These are phyloP conservation scores for Coniochaeta sp. DNA, from an alignment of 2,329 filamentous ascomycete species.

Conservation along the genomic window DNA sequence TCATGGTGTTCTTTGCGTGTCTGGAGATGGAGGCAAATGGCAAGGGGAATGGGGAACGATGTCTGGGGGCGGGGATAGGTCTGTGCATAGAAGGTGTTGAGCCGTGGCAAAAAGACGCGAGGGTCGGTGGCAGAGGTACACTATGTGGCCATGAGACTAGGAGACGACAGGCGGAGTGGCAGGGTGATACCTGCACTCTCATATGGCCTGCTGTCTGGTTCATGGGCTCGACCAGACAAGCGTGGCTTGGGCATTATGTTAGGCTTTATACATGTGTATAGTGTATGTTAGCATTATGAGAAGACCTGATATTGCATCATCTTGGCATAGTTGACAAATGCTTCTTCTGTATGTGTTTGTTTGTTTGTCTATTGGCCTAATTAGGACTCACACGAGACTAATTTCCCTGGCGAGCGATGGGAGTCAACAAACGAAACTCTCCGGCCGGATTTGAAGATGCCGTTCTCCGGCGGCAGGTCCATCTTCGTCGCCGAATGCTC, in stretches of 20 bases:
- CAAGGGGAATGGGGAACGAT: background rate
- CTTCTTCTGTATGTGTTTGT: background rate
- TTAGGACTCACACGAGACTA: background rate
- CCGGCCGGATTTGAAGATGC: background rate
- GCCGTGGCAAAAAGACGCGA: background rate
- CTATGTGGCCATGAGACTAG: background rate
- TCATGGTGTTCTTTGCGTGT: background rate
- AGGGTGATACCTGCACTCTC: background rate
- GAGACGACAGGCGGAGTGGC: background rate
- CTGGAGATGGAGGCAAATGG: background rate
- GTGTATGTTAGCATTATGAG: constrained; percentile 16
- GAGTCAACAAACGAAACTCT: too few species aligned
- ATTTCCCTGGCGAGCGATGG: too few species aligned
- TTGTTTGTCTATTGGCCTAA: background rate
- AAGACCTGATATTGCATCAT: constrained; percentile 3
- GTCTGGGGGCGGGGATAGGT: background rate
- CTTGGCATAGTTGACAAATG: background rate
- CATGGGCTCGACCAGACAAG: background rate
- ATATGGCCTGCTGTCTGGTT: background rate
- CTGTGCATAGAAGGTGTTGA: background rate
- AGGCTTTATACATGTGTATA: constrained; percentile 17
- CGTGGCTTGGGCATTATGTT: background rate
- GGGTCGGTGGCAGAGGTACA: background rate
- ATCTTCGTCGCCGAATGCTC: too few species aligned
- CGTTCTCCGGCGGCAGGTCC: background rate